A percentile compares a stretch with the other conserved stretches of the same genome.
phyloP scores from a whole-genome alignment of 208 protist species.

The Naegleria fowleri region DNA sequence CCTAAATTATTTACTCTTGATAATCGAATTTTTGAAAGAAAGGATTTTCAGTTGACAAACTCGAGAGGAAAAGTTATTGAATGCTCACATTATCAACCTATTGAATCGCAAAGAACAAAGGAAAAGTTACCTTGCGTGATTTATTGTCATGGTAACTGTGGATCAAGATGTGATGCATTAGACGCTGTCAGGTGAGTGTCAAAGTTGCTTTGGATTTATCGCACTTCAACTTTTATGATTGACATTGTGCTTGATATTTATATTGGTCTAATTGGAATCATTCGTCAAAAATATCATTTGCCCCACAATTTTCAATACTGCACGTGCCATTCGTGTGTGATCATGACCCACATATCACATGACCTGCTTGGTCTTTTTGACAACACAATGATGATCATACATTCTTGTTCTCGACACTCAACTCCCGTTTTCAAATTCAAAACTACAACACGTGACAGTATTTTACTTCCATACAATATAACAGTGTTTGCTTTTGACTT shows the following conservation, averaged over 20 bases:
- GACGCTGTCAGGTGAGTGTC: not conserved
- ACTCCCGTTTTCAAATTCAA: too few relatives aligned
- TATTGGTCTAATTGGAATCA: too few relatives aligned
- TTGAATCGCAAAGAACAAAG: slow-evolving; percentile 19
- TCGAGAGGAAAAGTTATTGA: slow-evolving; percentile 65
- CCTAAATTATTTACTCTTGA: slow-evolving; percentile 31
- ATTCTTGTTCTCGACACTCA: too few relatives aligned
- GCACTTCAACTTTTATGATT: too few relatives aligned
- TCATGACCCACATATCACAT: too few relatives aligned
- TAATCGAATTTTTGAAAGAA: slow-evolving; percentile 40
- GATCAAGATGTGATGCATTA: slow-evolving; percentile 59
- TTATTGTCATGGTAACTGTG: slow-evolving; percentile 81
- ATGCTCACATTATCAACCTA: slow-evolving; percentile 70
- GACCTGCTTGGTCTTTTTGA: too few relatives aligned
- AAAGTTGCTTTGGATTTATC: too few relatives aligned
- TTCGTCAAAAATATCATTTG: too few relatives aligned
- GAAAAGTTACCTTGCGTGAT: slow-evolving; percentile 67
- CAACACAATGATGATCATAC: too few relatives aligned
- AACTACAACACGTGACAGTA: not conserved
- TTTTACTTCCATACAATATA: slow-evolving; percentile 56
- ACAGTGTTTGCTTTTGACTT: slow-evolving; percentile 84
- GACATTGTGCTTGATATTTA: too few relatives aligned
- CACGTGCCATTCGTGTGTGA: not conserved
- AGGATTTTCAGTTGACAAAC: slow-evolving; percentile 67
- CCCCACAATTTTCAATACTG: too few relatives aligned